Evolutionary conservation across 345 rosid genomes (phyloP).

Genomic region (Acer negundo): DNA sequence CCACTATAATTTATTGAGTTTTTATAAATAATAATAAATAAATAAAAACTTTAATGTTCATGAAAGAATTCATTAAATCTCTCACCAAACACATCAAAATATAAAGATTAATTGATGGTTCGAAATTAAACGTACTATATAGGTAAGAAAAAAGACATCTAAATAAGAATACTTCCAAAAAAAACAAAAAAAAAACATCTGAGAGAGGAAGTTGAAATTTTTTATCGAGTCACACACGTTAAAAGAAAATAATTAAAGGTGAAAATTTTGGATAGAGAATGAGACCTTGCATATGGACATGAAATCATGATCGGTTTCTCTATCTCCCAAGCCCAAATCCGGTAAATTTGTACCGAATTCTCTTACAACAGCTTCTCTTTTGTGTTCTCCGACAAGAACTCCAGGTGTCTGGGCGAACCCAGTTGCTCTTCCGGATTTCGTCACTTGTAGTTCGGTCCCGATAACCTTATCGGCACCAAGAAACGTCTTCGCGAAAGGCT

Average conservation of each 20-base stretch:
- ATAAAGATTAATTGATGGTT: conserved; percentile 2
- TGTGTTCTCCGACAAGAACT: conserved; percentile 60
- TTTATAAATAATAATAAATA: neutral
- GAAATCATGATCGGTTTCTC: conserved; percentile 74
- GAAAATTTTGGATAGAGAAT: neutral
- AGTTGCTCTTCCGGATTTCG: conserved; percentile 77
- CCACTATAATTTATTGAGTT: neutral
- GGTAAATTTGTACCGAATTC: conserved; percentile 68
- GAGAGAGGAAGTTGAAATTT: neutral
- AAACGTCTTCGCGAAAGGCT: conserved; percentile 69
- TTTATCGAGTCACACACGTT: neutral
- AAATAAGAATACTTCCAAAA: neutral
- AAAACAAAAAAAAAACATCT: neutral
- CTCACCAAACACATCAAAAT: conserved; percentile 33
- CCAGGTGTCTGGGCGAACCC: conserved; percentile 77
- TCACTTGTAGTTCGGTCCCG: conserved; percentile 73
- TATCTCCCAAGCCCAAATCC: conserved; percentile 82
- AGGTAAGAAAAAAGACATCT: neutral
- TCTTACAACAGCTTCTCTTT: conserved; percentile 58
- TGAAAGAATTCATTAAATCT: neutral
- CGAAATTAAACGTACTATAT: too few species aligned
- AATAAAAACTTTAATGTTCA: neutral
- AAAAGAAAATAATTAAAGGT: neutral
- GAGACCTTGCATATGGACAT: conserved; percentile 91
- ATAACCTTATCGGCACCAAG: conserved; percentile 81